Evolutionary conservation across 164 flowering plant species (phyloP), one percentile per base, ranked within the genome.

Genomic region (Protea cynaroides): DNA sequence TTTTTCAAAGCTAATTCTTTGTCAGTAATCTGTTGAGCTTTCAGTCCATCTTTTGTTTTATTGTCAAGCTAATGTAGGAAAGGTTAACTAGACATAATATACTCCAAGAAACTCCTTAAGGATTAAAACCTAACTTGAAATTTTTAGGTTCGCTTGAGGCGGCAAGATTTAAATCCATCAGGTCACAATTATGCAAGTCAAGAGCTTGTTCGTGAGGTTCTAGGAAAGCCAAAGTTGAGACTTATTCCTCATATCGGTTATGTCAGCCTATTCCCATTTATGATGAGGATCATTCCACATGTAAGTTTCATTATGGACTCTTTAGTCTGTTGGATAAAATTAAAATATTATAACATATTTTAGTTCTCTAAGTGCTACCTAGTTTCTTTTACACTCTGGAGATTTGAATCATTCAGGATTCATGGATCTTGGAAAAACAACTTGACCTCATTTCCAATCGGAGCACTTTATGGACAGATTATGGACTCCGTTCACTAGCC

Each of bases 211-310:
- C 78, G 99, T 18, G 91, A 85, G 67, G 97, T 83, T 50, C 53
- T 80, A 18, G 88, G 82, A 68, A 72, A 8, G 67, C 97, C 99
- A 40, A 68, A 75, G 38, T 67, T 87, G 75, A 81, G 79, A 66
- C 69, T 92, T 47, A 96, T 90, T 78, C 97, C 96, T 77, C 99
- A 95, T 75, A 29, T 95, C 75, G 97, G 99, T 67, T 92, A 90
- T 77, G 94, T 90, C 75, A 90, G 94, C 80, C 91, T 95, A 68
- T 95, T 95, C 67, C 99, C 97, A 37, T 84, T 94, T 61, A 95
- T 89, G 74, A 74, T 76, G 75, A 81, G 70, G 78, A 74, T 92
- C 37, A 87, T 92, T 68, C 99, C 97, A 56, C 74, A 89, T 37
- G 99, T 95, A 80, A 86, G 96, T 79, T 57, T 7, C 68, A 62